Base-by-base conservation (phyloP, 2,329 filamentous ascomycete species). In the Talaromyces sp. region DNA sequence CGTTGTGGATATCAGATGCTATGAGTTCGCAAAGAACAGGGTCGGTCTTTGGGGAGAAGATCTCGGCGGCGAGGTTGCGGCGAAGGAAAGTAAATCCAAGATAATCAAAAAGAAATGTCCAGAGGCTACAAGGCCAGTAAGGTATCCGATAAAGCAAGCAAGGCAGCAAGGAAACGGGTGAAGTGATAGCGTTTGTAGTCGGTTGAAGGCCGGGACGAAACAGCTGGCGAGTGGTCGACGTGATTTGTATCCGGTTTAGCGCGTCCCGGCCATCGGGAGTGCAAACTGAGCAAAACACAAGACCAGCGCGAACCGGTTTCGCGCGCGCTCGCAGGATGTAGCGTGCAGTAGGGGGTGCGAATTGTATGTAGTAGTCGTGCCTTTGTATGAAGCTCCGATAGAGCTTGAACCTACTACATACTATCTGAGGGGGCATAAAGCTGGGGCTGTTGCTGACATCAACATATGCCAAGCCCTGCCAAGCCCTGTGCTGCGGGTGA, bases 181-280 rank as follows among this genome's bases (percentile, higher is more conserved):
- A 53, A 31, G 30, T 30, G 50, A 53, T 23, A 5, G 30, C 6
- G 42, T 12, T 30, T 23, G 50, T 16, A 27, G 50, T 51, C 16
- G n/a, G 40, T 18, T 16, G 40, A 44, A 44, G 10, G 44, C n/a
- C n/a, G 10, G 18, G 12, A 31, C 14, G 27, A 53, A 33, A n/a
- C 50, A 31, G 50, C 50, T 52, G 14, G 50, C 23, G 50, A 53
- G 1, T 1, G 52, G 56, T 62, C 57, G 54, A 56, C 44, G 44
- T 51, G 12, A 36, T 62, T 62, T 62, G 60, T 51, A 28, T 5
- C 27, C 55, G 57, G 44, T 47, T 61, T 47, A 47, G 44, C 44
- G 44, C 44, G 44, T 9, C 44, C 36, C 44, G n/a, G 44, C n/a
- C 23, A 18, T 47, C 44, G 44, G 44, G 44, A 12, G 16, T 47